Evolutionary conservation across 441 rosid species (phyloP).

Genomic region (Gossypium trilobum): DNA sequence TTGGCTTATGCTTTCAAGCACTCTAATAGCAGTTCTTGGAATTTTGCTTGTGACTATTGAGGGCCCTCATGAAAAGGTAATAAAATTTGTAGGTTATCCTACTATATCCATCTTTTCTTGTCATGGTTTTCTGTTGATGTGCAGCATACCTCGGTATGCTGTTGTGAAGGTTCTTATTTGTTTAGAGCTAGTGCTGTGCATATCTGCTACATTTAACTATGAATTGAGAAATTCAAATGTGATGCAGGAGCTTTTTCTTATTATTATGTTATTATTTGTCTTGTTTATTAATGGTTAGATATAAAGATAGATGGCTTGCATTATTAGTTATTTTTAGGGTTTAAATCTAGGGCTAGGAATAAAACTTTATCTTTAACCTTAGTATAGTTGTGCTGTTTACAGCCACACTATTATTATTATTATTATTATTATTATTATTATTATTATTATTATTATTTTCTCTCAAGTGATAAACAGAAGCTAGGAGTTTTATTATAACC

Average conservation of each 20-base stretch:
- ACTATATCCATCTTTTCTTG: not conserved
- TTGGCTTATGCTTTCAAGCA: conserved; percentile 51
- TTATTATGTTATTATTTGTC: not conserved
- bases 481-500: too few species aligned
- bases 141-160: not conserved
- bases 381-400: not conserved
- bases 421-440: too few species aligned
- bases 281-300: not conserved
- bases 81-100: conserved; percentile 2
- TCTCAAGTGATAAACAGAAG: too few species aligned
- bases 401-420: not conserved
- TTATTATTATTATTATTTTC: too few species aligned
- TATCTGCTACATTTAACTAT: not conserved
- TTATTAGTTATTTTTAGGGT: not conserved
- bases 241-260: not conserved
- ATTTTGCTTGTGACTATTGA: conserved; percentile 59
- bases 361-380: not conserved
- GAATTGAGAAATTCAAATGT: not conserved
- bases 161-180: not conserved
- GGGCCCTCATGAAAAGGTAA: conserved; percentile 82
- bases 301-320: not conserved
- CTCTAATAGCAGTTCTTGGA: conserved; percentile 38
- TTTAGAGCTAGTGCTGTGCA: not conserved
- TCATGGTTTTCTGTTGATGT: not conserved
- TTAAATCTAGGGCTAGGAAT: not conserved